Evolutionary conservation across 1,284 basidiomycete genomes (phyloP), one percentile per base, ranked within the genome.

Genomic region (Calocybe gambosa): DNA sequence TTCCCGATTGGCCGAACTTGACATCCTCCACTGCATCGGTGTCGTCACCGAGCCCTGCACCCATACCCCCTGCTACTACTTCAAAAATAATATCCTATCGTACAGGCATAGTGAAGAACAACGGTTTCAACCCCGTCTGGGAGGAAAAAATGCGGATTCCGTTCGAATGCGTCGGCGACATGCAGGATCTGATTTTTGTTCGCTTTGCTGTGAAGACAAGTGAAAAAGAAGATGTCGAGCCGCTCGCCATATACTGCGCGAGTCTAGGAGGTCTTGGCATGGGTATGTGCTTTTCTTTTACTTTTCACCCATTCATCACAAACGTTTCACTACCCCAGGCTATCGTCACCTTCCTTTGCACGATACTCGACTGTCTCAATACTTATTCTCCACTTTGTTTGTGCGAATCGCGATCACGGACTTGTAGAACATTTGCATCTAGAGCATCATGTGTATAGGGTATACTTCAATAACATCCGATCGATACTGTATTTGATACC

Each of bases 71-170:
- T 19, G 42, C 52, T 15, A 57, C 69, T n/a, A 26, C 73, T 1
- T 70, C 73, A 29, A 65, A 73, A 40, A 73, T 73, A 0, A 64
- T 79, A 33, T 74, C 75, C 18, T 68, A 65, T 50, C 71, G 75
- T 40, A 90, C 89, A 25, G 64, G 68, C 28, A 69, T 75, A 1
- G 78, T 92, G 53, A 82, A 82, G 63, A 86, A 88, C 60, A 92
- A 93, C 57, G 88, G 91, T 3, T 92, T 93, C 68, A 94, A 93
- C 61, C 93, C 93, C 0, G 69, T 84, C 2, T 97, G 92, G 89
- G 76, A 91, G 56, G 81, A 92, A 59, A 68, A 68, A 19, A 64
- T 93, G 20, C 67, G 70, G 31, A 71, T 94, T 26, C 78, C 81
- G 9, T 87, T 93, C 60, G 77, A 83, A 44, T 81, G 82, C 56